A percentile compares a stretch with the other conserved stretches of the same genome.
Conservation (phyloP, 2,329 filamentous ascomycete species). For the Penicillium paneum region DNA sequence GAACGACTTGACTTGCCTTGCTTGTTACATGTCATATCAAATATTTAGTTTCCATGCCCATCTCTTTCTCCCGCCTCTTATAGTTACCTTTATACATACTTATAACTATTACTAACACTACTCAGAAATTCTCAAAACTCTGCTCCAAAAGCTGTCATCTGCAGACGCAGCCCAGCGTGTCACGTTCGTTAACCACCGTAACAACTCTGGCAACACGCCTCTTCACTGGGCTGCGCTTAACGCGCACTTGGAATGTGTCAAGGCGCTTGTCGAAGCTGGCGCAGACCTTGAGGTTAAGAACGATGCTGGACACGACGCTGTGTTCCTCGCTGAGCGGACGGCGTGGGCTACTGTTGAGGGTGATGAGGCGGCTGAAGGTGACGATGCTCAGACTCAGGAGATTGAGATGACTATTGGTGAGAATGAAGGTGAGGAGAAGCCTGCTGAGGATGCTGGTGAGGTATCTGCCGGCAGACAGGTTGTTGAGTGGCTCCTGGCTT, state of each 20-base stretch:
- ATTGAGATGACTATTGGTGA: conserved; percentile 27
- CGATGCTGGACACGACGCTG: conserved; percentile 74
- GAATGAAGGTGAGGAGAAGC: conserved; percentile 15
- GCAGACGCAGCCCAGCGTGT: conserved; percentile 19
- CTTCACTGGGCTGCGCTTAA: conserved; percentile 93
- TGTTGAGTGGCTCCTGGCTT: conserved; percentile 42
- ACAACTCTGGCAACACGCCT: conserved; percentile 82
- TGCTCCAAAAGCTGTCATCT: conserved; percentile 43
- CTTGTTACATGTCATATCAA: background rate
- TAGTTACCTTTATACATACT: too few relatives aligned
- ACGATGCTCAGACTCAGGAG: conserved; percentile 21
- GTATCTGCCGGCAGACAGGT: conserved; percentile 40
- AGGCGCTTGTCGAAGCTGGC: conserved; percentile 70
- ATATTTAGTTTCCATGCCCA: too few relatives aligned
- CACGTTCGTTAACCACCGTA: conserved; percentile 53
- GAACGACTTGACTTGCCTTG: background rate
- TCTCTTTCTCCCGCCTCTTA: fast-evolving
- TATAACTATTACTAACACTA: background rate
- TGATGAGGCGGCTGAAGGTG: conserved; percentile 17
- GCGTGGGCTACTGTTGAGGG: conserved; percentile 61
- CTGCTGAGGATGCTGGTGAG: conserved; percentile 15
- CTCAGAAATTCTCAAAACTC: conserved; percentile 48
- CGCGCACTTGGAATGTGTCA: conserved; percentile 77
- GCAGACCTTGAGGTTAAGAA: conserved; percentile 78
- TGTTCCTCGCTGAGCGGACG: conserved; percentile 70